A percentile compares a stretch with the other conserved stretches of the same genome.
Evolutionary conservation across 163 green algal genomes (phyloP).

Genomic region (Scenedesmus sp.): DNA sequence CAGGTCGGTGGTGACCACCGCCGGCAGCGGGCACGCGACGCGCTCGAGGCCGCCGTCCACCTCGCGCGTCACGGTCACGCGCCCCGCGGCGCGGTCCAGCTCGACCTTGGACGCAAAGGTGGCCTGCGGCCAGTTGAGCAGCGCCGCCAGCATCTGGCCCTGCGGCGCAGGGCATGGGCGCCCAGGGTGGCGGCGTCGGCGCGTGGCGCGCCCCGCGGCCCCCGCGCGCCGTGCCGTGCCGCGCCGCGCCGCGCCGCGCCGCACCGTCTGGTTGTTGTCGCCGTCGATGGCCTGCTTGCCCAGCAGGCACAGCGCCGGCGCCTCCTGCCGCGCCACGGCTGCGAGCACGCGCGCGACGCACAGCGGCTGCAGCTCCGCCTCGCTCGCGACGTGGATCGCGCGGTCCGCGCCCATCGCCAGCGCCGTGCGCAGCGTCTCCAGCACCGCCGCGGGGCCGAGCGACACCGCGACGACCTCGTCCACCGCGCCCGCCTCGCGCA

Average conservation of each 20-base stretch:
- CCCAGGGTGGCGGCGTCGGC: no score
- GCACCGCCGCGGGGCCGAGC: slow-evolving; percentile 71
- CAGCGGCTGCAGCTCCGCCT: slow-evolving; percentile 75
- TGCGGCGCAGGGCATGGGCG: slow-evolving; percentile 36
- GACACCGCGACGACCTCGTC: slow-evolving; percentile 88
- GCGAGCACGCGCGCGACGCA: slow-evolving; percentile 83
- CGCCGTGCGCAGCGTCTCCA: slow-evolving; percentile 88
- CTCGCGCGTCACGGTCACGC: slow-evolving; percentile 57
- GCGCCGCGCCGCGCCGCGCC: no score
- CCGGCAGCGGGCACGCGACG: slow-evolving; percentile 83
- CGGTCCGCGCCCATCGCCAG: slow-evolving; percentile 92
- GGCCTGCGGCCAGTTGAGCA: slow-evolving; percentile 91
- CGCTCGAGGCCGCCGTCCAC: no score
- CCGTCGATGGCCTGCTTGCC: slow-evolving; percentile 97
- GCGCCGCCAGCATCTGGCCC: slow-evolving; percentile 90
- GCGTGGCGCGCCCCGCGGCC: no score
- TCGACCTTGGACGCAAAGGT: slow-evolving; percentile 92
- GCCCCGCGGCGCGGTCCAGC: slow-evolving; percentile 43
- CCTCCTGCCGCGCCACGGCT: slow-evolving; percentile 69
- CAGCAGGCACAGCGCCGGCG: slow-evolving; percentile 76
- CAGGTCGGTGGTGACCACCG: slow-evolving; percentile 92
- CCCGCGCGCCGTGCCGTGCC: no score
- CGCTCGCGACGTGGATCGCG: slow-evolving; percentile 76
- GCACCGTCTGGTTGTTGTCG: slow-evolving; percentile 92
- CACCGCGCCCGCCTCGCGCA: slow-evolving; percentile 78